Evolutionary conservation across 1,284 basidiomycete genomes (phyloP).

Genomic region (Retiboletus flavoniger): DNA sequence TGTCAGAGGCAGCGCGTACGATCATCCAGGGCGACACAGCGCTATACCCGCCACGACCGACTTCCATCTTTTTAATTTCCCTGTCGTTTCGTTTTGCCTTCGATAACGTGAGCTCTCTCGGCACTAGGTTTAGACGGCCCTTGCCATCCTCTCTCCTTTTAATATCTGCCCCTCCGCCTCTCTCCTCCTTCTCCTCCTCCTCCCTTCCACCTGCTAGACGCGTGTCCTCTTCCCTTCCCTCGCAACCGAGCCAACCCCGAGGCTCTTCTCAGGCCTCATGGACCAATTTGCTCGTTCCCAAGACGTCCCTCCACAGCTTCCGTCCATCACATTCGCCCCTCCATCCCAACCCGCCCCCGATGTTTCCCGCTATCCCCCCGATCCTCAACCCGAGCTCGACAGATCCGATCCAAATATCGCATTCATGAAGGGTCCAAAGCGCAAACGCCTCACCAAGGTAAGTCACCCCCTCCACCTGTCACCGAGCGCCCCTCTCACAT

Average conservation of each 20-base stretch:
- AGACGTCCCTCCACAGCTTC: constrained; percentile 15
- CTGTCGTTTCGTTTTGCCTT: constrained; percentile 21
- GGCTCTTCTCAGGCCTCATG: constrained; percentile 15
- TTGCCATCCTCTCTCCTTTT: constrained; percentile 30
- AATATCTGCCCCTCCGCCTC: constrained; percentile 27
- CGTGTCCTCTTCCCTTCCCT: neutral
- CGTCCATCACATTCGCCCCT: constrained; percentile 26
- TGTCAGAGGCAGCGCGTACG: constrained; percentile 10
- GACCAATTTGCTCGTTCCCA: constrained; percentile 21
- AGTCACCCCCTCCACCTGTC: constrained; percentile 10
- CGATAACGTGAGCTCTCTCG: constrained; percentile 28
- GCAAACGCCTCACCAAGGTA: constrained; percentile 71
- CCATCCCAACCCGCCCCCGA: constrained; percentile 24
- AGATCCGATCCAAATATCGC: constrained; percentile 30
- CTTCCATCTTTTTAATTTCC: constrained; percentile 19
- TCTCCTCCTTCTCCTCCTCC: constrained; percentile 3
- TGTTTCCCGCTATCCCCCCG: constrained; percentile 19
- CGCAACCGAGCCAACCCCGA: constrained; percentile 1
- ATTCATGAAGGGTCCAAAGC: constrained; percentile 58
- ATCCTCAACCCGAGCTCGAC: constrained; percentile 24
- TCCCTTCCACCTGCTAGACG: neutral
- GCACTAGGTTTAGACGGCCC: constrained; percentile 32
- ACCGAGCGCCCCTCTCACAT: constrained; percentile 4
- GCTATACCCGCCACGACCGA: neutral
- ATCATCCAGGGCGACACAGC: neutral